Percentiles rank a stretch among this genome's conserved stretches.
These are phyloP conservation scores for Trichaptum fuscoviolaceum DNA, from an alignment of 768 basidiomycete genomes.

Conservation along the genomic window DNA sequence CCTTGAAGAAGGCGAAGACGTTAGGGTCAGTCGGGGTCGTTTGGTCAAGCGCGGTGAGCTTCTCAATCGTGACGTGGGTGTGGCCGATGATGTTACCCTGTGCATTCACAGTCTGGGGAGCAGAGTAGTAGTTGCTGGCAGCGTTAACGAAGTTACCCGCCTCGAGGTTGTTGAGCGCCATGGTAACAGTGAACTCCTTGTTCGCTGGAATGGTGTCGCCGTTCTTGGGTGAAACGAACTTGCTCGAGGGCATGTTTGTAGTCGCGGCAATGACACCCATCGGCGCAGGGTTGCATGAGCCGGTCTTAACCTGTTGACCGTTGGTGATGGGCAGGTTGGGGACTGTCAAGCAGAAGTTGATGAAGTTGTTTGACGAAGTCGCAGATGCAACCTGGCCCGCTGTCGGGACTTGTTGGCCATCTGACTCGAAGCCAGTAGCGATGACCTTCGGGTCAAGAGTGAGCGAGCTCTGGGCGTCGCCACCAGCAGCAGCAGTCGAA, in stretches of 20 bases:
- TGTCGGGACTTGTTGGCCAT: slow-evolving; percentile 40
- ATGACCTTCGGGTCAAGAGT: slow-evolving; percentile 48
- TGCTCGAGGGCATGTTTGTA: slow-evolving; percentile 43
- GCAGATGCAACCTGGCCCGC: slow-evolving; percentile 47
- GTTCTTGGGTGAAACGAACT: slow-evolving; percentile 43
- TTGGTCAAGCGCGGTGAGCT: slow-evolving; percentile 32
- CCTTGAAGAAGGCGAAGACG: slow-evolving; percentile 54
- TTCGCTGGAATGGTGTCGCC: slow-evolving; percentile 39
- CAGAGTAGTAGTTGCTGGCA: slow-evolving; percentile 47
- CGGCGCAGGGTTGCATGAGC: slow-evolving; percentile 55
- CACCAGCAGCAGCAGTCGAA: slow-evolving; percentile 16
- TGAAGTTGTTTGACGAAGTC: slow-evolving; percentile 57
- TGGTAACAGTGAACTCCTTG: slow-evolving; percentile 43
- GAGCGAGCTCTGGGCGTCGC: slow-evolving; percentile 33
- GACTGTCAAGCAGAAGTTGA: slow-evolving; percentile 46
- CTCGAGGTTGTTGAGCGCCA: slow-evolving; percentile 41
- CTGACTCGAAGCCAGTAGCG: slow-evolving; percentile 42
- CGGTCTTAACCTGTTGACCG: slow-evolving; percentile 45
- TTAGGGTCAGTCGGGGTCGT: slow-evolving; percentile 44
- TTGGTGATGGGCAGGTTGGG: slow-evolving; percentile 47
- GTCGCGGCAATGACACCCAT: slow-evolving; percentile 50
- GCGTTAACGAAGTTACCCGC: slow-evolving; percentile 57
- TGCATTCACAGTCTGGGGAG: slow-evolving; percentile 48
- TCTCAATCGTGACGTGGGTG: slow-evolving; percentile 55
- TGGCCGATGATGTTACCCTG: slow-evolving; percentile 51